These are phyloP conservation scores for Poa pratensis DNA, from an alignment of 176 grass and related monocot genomes.

Conservation along the genomic window DNA sequence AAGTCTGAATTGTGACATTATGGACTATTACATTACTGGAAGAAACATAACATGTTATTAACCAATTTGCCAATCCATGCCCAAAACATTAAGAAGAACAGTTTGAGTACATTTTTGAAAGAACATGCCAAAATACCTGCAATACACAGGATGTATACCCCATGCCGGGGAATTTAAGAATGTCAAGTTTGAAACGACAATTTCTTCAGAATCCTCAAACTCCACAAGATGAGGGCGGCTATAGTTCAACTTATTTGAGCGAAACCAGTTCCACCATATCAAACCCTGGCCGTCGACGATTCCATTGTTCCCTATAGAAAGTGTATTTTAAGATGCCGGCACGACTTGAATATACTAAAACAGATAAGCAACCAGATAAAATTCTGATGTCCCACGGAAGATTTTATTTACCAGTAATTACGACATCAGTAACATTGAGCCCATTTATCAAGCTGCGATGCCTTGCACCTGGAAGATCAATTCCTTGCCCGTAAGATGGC, in stretches of 20 bases:
- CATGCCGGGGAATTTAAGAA: conserved; percentile 86
- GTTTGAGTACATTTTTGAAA: not conserved
- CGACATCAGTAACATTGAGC: conserved; percentile 66
- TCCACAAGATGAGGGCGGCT: conserved; percentile 94
- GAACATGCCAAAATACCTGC: conserved; percentile 50
- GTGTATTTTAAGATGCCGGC: not conserved
- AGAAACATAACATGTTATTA: not conserved
- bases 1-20: conserved; percentile 60
- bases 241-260: conserved; percentile 66
- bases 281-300: conserved; percentile 78
- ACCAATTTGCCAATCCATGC: conserved; percentile 8
- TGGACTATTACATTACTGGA: conserved; percentile 69
- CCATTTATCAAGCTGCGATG: conserved; percentile 90
- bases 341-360: not conserved
- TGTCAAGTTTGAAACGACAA: conserved; percentile 72
- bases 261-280: conserved; percentile 89
- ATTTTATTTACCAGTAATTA: conserved; percentile 72
- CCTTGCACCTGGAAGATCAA: conserved; percentile 72
- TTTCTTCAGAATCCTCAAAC: conserved; percentile 67
- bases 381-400: not conserved
- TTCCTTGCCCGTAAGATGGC: conserved; percentile 81
- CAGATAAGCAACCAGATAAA: not conserved
- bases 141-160: conserved; percentile 87
- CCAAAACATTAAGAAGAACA: conserved; percentile 31
- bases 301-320: conserved; percentile 65